Evolutionary conservation across 2,329 filamentous ascomycete species (phyloP).

Genomic region (Fragosphaeria purpurea): DNA sequence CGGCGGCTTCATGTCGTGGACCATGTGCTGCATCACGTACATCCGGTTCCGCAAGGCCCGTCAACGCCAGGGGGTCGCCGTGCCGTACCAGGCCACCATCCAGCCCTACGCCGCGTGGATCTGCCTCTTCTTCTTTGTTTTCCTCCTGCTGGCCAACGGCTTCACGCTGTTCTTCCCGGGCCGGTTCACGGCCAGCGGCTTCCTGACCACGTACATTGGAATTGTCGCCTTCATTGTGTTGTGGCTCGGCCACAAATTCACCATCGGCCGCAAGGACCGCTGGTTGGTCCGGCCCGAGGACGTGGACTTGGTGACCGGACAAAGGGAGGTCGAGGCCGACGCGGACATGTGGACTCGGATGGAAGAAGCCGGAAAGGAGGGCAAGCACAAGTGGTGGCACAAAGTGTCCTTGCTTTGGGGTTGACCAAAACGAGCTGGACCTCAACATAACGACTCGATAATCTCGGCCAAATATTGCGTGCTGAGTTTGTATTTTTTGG

Average conservation of each 20-base stretch:
- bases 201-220: constrained; percentile 28
- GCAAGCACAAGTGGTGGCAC: too few relatives aligned
- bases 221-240: constrained; percentile 14
- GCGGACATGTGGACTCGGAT: too few relatives aligned
- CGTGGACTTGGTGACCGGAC: too few relatives aligned
- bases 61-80: constrained; percentile 24
- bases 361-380: too few relatives aligned
- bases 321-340: too few relatives aligned
- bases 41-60: constrained; percentile 27
- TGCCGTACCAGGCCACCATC: constrained; percentile 46
- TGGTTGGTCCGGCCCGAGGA: too few relatives aligned
- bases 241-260: constrained; percentile 11
- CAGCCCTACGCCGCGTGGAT: constrained; percentile 56
- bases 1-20: constrained; percentile 32
- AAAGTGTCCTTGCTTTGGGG: too few relatives aligned
- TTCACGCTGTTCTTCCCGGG: constrained; percentile 20
- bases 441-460: too few relatives aligned
- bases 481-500: too few relatives aligned
- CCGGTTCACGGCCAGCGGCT: constrained; percentile 23
- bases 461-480: too few relatives aligned
- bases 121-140: constrained; percentile 38
- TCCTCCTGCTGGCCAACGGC: constrained; percentile 20
- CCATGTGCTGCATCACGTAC: constrained; percentile 28
- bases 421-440: too few relatives aligned
- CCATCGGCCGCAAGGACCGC: too few relatives aligned